phyloP scores from a whole-genome alignment of 2,329 filamentous ascomycete genomes.

The Ophiocordyceps sinensis region DNA sequence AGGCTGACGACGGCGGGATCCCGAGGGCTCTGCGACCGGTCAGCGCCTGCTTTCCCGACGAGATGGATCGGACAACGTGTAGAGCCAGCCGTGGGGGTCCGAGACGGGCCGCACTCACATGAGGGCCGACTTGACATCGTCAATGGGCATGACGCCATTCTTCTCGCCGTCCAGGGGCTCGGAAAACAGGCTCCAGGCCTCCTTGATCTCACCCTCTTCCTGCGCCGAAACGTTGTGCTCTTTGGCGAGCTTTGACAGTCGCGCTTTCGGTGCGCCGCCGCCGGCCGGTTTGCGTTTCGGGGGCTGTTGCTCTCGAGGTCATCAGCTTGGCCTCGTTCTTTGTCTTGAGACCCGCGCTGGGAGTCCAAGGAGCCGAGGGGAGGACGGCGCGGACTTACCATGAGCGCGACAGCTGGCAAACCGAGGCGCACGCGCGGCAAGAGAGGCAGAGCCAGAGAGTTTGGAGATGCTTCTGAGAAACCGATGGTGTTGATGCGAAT shows the following conservation, averaged over 20 bases:
- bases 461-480: no score
- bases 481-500: no score
- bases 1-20: constrained; percentile 45
- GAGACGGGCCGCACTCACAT: constrained; percentile 37
- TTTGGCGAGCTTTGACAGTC: constrained; percentile 79
- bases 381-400: neutral
- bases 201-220: constrained; percentile 80
- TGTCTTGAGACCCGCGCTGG: neutral
- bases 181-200: constrained; percentile 75
- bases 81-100: neutral
- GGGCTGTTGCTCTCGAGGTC: constrained; percentile 21
- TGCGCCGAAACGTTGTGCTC: constrained; percentile 74
- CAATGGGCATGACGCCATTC: constrained; percentile 51
- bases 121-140: constrained; percentile 57
- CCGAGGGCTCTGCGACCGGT: constrained; percentile 56
- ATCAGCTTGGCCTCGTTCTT: no score
- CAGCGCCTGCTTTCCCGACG: neutral
- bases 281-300: constrained; percentile 34
- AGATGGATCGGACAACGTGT: no score
- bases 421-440: neutral
- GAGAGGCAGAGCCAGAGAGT: no score
- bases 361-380: no score
- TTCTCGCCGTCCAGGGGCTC: constrained; percentile 59
- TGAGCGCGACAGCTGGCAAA: neutral
- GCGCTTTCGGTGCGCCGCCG: constrained; percentile 22